A percentile compares a stretch with the other conserved stretches of the same genome.
Evolutionary conservation across 2,329 filamentous ascomycete species (phyloP).

Genomic region (Fusarium pilosicola): DNA sequence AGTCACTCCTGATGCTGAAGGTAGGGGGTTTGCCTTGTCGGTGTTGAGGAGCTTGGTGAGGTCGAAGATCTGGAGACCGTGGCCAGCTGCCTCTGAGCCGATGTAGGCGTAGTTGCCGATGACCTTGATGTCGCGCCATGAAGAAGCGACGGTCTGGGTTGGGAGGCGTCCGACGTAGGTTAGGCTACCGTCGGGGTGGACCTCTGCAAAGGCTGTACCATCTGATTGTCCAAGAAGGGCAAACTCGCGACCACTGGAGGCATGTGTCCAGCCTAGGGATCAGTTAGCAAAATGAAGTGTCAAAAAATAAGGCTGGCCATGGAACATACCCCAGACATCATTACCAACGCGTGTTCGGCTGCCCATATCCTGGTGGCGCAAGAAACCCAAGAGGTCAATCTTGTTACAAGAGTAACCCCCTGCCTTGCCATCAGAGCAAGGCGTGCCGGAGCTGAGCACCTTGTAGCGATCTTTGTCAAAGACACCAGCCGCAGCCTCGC

Average conservation of each 20-base stretch:
- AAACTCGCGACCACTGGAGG: slow-evolving; percentile 3
- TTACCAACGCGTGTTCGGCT: slow-evolving; percentile 6
- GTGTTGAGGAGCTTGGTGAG: slow-evolving; percentile 61
- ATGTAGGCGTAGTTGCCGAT: slow-evolving; percentile 51
- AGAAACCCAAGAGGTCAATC: not conserved
- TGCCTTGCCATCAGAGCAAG: not conserved
- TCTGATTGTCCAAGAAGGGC: slow-evolving; percentile 9
- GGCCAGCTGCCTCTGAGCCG: slow-evolving; percentile 55
- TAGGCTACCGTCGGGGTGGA: not conserved
- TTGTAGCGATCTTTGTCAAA: slow-evolving; percentile 20
- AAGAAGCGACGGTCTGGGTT: slow-evolving; percentile 49
- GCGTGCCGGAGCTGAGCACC: not conserved
- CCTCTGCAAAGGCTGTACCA: slow-evolving; percentile 3
- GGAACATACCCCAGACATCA: slow-evolving; percentile 4
- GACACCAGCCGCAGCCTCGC: not conserved
- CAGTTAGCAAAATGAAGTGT: not conserved
- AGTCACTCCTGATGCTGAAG: not conserved
- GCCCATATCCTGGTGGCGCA: slow-evolving; percentile 8
- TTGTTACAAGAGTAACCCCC: slow-evolving; percentile 10
- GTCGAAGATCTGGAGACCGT: slow-evolving; percentile 72
- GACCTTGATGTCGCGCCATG: slow-evolving; percentile 56
- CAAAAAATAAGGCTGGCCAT: fast-evolving
- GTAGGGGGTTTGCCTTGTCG: slow-evolving; percentile 2
- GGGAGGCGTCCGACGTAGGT: slow-evolving; percentile 48
- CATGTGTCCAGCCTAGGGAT: slow-evolving; percentile 1